Conservation (phyloP, 2,329 filamentous ascomycete species). For the Venturia nashicola region DNA sequence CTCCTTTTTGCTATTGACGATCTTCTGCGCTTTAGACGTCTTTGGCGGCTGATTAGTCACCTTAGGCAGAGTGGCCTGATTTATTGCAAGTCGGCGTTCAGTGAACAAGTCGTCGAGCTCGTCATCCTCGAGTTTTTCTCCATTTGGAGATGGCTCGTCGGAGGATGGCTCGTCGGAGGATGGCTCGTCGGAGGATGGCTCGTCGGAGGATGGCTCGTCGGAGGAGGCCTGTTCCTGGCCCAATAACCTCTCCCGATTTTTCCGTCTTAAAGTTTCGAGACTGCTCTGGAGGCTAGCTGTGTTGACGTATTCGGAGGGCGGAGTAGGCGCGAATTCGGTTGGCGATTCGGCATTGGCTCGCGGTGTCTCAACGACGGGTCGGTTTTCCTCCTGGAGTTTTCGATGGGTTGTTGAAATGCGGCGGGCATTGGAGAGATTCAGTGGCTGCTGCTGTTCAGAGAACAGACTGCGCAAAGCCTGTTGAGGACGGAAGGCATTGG, state of each 20-base stretch:
- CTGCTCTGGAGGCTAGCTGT: background rate
- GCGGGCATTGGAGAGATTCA: background rate
- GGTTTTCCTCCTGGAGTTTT: background rate
- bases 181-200: too few species aligned
- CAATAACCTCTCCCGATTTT: background rate
- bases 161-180: too few species aligned
- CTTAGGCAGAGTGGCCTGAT: background rate
- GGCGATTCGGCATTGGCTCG: background rate
- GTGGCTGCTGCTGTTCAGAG: background rate
- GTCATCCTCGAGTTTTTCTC: background rate
- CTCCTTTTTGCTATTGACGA: background rate
- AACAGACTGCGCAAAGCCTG: slow-evolving; percentile 3
- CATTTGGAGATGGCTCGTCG: background rate
- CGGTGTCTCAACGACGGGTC: background rate
- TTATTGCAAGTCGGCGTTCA: background rate
- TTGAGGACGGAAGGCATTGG: slow-evolving; percentile 6
- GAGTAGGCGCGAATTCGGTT: background rate
- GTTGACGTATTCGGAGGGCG: background rate
- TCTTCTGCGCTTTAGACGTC: background rate
- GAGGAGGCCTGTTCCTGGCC: background rate
- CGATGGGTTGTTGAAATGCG: background rate
- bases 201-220: background rate
- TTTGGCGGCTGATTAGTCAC: too few species aligned
- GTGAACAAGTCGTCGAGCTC: background rate
- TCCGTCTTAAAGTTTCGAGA: background rate